Evolutionary conservation across 495 filamentous ascomycete genomes (phyloP).

Genomic region (Penicillium ucsense): DNA sequence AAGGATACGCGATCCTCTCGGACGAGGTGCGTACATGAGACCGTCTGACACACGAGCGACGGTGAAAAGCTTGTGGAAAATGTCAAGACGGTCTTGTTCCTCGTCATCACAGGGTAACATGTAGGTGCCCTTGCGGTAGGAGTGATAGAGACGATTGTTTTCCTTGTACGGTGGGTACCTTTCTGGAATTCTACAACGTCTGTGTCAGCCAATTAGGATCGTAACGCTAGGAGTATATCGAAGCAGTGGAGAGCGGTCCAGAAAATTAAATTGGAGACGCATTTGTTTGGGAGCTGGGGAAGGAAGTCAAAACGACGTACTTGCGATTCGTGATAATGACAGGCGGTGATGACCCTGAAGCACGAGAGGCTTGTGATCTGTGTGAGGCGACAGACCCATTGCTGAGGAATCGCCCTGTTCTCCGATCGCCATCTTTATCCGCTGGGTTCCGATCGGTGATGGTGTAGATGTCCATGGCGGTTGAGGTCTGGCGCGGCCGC

Average conservation of each 20-base stretch:
- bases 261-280: too few species aligned
- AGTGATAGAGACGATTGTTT: slow-evolving; percentile 41
- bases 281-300: too few species aligned
- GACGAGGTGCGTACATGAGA: slow-evolving; percentile 43
- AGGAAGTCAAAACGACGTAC: slow-evolving; percentile 11
- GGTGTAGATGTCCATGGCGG: slow-evolving; percentile 34
- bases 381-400: slow-evolving; percentile 26
- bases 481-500: slow-evolving; percentile 30
- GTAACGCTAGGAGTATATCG: too few species aligned
- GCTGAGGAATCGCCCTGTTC: slow-evolving; percentile 18
- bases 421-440: slow-evolving; percentile 11
- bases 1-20: slow-evolving; percentile 48
- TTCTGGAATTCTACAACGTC: slow-evolving; percentile 22
- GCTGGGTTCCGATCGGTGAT: slow-evolving; percentile 29
- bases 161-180: slow-evolving; percentile 28
- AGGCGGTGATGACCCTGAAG: slow-evolving; percentile 13
- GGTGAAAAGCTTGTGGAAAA: slow-evolving; percentile 65
- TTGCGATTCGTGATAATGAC: slow-evolving; percentile 22
- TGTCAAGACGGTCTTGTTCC: slow-evolving; percentile 69
- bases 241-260: too few species aligned
- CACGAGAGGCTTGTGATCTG: slow-evolving; percentile 12
- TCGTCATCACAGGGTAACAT: slow-evolving; percentile 45
- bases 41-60: slow-evolving; percentile 51
- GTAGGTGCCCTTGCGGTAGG: slow-evolving; percentile 39
- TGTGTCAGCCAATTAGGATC: background rate